These are phyloP conservation scores for Cercospora sesami DNA, from an alignment of 2,329 filamentous ascomycete genomes.

Conservation along the genomic window DNA sequence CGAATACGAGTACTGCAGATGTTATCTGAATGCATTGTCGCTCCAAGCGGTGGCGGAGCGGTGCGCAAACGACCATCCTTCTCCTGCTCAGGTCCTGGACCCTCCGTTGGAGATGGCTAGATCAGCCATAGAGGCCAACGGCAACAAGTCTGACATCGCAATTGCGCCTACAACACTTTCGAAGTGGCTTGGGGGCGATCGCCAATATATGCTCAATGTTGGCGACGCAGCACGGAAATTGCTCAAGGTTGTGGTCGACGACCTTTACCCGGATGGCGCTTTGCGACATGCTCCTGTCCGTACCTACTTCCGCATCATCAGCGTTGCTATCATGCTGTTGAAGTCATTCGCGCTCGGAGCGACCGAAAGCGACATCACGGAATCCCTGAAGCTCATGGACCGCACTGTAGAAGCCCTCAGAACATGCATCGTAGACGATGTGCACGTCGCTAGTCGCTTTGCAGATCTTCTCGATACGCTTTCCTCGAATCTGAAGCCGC, in stretches of 20 bases:
- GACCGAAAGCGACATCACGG: slow-evolving; percentile 72
- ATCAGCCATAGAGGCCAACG: slow-evolving; percentile 38
- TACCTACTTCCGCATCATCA: slow-evolving; percentile 84
- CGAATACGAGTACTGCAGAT: slow-evolving; percentile 91
- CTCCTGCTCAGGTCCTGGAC: slow-evolving; percentile 31
- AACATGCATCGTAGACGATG: slow-evolving; percentile 79
- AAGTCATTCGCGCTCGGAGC: slow-evolving; percentile 82
- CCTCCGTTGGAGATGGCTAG: slow-evolving; percentile 35
- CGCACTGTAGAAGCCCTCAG: slow-evolving; percentile 71
- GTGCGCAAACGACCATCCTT: slow-evolving; percentile 72
- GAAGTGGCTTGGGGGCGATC: slow-evolving; percentile 59
- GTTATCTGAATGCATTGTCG: slow-evolving; percentile 92
- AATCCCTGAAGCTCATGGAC: slow-evolving; percentile 74
- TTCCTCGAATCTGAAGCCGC: slow-evolving; percentile 69
- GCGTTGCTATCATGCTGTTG: slow-evolving; percentile 78
- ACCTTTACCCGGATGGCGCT: slow-evolving; percentile 70
- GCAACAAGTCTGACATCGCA: slow-evolving; percentile 43
- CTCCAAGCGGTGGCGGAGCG: slow-evolving; percentile 93
- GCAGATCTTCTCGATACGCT: slow-evolving; percentile 79
- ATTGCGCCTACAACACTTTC: slow-evolving; percentile 49
- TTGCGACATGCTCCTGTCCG: slow-evolving; percentile 80
- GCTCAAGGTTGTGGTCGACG: slow-evolving; percentile 74
- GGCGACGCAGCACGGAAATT: slow-evolving; percentile 75
- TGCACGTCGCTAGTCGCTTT: slow-evolving; percentile 81
- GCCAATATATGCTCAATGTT: slow-evolving; percentile 66